Evolutionary conservation across 2,329 filamentous ascomycete species (phyloP).

Genomic region (Myriosclerotinia curreyana): DNA sequence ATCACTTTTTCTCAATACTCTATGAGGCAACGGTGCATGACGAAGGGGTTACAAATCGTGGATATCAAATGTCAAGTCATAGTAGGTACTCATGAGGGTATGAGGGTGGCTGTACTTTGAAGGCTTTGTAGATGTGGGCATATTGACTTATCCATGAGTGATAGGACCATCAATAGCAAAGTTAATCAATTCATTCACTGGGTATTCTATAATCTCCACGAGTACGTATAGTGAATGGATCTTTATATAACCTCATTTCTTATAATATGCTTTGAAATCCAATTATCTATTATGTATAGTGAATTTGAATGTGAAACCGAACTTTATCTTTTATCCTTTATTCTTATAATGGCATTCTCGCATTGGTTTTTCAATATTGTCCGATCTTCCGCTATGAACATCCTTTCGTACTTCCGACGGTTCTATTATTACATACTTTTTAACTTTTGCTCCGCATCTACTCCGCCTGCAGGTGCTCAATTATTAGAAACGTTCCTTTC

Average conservation of each 20-base stretch:
- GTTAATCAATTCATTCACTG: neutral
- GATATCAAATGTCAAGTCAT: slow-evolving; percentile 19
- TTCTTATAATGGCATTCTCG: neutral
- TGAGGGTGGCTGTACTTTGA: neutral
- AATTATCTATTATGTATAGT: neutral
- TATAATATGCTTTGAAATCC: neutral
- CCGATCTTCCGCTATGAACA: too few species aligned
- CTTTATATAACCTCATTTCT: neutral
- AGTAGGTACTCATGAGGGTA: neutral
- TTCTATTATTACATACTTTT: neutral
- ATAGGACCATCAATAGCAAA: neutral
- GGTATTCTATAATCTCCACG: neutral
- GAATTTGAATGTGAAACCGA: neutral
- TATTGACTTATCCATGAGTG: neutral
- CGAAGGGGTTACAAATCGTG: slow-evolving; percentile 48
- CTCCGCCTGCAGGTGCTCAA: slow-evolving; percentile 2
- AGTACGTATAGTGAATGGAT: neutral
- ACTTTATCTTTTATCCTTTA: neutral
- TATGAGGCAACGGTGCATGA: slow-evolving; percentile 60
- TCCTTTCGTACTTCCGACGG: neutral
- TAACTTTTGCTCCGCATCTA: slow-evolving; percentile 1
- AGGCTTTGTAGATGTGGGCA: neutral
- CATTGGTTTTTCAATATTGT: neutral
- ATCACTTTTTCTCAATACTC: slow-evolving; percentile 53
- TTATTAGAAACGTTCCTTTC: neutral